Percentiles rank a stretch among this genome's conserved stretches.
Evolutionary conservation across 495 filamentous ascomycete genomes (phyloP).

Genomic region (Rhypophila decipiens): DNA sequence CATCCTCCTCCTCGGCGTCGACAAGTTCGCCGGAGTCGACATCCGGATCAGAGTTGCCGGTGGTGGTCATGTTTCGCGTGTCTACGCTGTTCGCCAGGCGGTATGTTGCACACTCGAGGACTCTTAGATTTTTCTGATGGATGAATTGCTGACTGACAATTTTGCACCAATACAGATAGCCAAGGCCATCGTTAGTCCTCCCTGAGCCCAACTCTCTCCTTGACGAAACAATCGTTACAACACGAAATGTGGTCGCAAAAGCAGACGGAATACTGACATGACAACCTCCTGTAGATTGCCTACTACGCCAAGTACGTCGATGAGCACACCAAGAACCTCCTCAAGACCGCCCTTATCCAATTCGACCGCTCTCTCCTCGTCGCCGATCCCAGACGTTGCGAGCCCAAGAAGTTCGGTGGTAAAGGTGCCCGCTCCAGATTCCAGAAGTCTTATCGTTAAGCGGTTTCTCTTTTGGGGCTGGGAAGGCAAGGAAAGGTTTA

Average conservation of each 20-base stretch:
- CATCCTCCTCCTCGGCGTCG: conserved; percentile 87
- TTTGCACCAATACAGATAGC: conserved; percentile 52
- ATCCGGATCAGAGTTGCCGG: conserved; percentile 95
- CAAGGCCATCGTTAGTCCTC: conserved; percentile 49
- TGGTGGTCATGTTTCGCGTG: conserved; percentile 95
- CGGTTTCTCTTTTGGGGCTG: conserved; percentile 13
- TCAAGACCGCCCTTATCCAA: conserved; percentile 88
- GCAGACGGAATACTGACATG: conserved; percentile 11
- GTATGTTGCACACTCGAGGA: conserved; percentile 15
- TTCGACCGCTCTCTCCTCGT: conserved; percentile 97
- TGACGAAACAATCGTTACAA: conserved; percentile 1
- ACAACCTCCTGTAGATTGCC: conserved; percentile 47
- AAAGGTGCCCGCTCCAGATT: conserved; percentile 91
- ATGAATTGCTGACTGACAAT: conserved; percentile 11
- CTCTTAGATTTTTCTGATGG: background rate
- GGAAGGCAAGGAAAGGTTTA: conserved; percentile 16
- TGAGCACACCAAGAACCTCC: conserved; percentile 98
- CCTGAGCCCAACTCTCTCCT: background rate
- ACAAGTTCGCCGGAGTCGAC: conserved; percentile 83
- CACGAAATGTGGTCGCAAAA: conserved; percentile 1
- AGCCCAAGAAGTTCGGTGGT: conserved; percentile 90
- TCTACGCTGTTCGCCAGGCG: conserved; percentile 98
- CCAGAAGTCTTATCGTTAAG: conserved; percentile 79
- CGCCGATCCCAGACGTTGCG: conserved; percentile 90
- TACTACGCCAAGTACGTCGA: conserved; percentile 99